Conservation (phyloP, 805 yeast genomes). For the Hanseniaspora jakobsenii region DNA sequence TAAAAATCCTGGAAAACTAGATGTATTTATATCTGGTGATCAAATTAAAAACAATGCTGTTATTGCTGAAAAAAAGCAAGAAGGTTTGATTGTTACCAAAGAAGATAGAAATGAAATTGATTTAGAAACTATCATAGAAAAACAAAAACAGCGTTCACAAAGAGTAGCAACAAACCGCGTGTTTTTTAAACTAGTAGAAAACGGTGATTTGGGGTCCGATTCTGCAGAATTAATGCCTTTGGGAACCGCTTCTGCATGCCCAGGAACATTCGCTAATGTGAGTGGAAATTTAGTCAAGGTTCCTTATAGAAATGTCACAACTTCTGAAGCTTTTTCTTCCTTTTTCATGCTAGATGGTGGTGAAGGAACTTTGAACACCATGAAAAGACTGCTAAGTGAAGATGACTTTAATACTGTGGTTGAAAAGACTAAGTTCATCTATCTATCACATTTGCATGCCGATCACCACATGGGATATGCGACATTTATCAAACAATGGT, state of each 20-base stretch:
- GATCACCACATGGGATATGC: constrained; percentile 88
- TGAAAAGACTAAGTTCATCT: constrained; percentile 51
- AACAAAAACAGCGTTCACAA: not conserved
- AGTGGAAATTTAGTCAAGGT: constrained; percentile 64
- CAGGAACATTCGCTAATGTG: constrained; percentile 76
- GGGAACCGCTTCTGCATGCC: constrained; percentile 91
- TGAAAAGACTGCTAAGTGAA: constrained; percentile 49
- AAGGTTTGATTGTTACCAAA: not conserved
- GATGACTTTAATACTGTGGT: constrained; percentile 36
- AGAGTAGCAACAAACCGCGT: no score
- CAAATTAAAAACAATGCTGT: not conserved
- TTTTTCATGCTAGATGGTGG: constrained; percentile 81
- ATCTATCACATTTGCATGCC: constrained; percentile 85
- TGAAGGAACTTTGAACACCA: constrained; percentile 72
- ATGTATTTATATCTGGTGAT: not conserved
- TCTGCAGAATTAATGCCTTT: constrained; percentile 55
- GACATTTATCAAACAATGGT: constrained; percentile 60
- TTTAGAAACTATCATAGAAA: not conserved
- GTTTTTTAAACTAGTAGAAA: not conserved
- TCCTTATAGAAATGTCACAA: constrained; percentile 33
- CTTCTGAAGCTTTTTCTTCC: constrained; percentile 27
- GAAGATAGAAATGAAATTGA: not conserved
- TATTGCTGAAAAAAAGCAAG: not conserved
- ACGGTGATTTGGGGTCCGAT: not conserved
- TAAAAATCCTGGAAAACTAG: not conserved